phyloP scores from a whole-genome alignment of 768 basidiomycete genomes.

The Mycena galericulata region DNA sequence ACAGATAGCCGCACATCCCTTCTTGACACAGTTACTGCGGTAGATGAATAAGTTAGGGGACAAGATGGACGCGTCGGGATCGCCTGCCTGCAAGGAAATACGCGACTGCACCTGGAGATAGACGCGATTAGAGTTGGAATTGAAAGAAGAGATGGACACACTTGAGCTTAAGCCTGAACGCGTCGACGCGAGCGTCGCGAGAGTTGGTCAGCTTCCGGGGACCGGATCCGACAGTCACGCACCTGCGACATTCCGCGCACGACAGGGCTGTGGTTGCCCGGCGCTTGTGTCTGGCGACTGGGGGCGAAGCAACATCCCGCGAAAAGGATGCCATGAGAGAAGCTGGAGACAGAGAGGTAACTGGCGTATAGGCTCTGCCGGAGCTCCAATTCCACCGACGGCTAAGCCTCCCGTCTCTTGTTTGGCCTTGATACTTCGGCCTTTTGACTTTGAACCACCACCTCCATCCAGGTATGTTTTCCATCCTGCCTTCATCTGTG shows the following conservation, averaged over 20 bases:
- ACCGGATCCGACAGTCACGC: constrained; percentile 29
- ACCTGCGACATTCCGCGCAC: constrained; percentile 78
- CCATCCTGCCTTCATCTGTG: constrained; percentile 39
- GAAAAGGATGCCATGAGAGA: constrained; percentile 29
- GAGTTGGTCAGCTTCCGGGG: constrained; percentile 18
- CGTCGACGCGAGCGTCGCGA: not conserved
- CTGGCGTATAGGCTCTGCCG: not conserved
- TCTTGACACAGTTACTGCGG: constrained; percentile 66
- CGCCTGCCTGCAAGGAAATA: constrained; percentile 73
- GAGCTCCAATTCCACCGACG: not conserved
- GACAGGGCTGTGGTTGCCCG: constrained; percentile 43
- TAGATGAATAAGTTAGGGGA: constrained; percentile 6
- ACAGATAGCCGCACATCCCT: constrained; percentile 72
- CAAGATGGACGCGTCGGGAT: constrained; percentile 15
- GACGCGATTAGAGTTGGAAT: constrained; percentile 21
- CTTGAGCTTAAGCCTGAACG: constrained; percentile 73
- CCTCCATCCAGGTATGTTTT: constrained; percentile 39
- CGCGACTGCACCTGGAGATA: constrained; percentile 65
- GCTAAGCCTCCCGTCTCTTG: not conserved
- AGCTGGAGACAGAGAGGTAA: constrained; percentile 34
- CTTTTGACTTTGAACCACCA: constrained; percentile 25
- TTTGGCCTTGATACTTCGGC: not conserved
- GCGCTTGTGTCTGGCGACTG: constrained; percentile 38
- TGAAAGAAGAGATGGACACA: constrained; percentile 45
- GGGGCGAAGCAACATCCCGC: not conserved